Conservation (phyloP, 306 rosid genomes). For the Aeschynomene evenia region DNA sequence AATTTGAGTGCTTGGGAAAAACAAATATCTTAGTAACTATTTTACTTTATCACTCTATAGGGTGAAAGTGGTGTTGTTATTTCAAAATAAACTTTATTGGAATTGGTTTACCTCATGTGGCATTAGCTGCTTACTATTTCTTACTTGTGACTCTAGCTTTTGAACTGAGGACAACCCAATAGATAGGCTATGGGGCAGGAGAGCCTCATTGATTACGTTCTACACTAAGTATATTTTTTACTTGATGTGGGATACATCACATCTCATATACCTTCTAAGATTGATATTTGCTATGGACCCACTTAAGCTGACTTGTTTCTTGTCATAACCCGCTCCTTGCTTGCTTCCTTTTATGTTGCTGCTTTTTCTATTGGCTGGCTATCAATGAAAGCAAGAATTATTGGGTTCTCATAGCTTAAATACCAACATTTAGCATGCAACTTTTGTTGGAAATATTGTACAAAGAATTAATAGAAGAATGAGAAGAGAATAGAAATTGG, state of each 20-base stretch:
- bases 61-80: background rate
- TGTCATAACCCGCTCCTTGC: too few relatives aligned
- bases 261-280: background rate
- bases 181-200: background rate
- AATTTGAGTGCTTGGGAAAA: background rate
- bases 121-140: background rate
- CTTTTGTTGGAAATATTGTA: too few relatives aligned
- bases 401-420: background rate
- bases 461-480: too few relatives aligned
- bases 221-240: background rate
- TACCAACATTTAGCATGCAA: constrained; percentile 10
- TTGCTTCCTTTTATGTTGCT: background rate
- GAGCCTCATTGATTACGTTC: background rate
- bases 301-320: background rate
- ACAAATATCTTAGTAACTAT: background rate
- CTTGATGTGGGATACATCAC: background rate
- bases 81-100: background rate
- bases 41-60: background rate
- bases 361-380: background rate
- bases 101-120: background rate
- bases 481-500: too few relatives aligned
- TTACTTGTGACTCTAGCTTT: background rate
- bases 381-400: background rate
- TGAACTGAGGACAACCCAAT: background rate
- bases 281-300: background rate